These are phyloP conservation scores for Polytolypa hystricis DNA, from an alignment of 2,329 filamentous ascomycete genomes.

Conservation along the genomic window DNA sequence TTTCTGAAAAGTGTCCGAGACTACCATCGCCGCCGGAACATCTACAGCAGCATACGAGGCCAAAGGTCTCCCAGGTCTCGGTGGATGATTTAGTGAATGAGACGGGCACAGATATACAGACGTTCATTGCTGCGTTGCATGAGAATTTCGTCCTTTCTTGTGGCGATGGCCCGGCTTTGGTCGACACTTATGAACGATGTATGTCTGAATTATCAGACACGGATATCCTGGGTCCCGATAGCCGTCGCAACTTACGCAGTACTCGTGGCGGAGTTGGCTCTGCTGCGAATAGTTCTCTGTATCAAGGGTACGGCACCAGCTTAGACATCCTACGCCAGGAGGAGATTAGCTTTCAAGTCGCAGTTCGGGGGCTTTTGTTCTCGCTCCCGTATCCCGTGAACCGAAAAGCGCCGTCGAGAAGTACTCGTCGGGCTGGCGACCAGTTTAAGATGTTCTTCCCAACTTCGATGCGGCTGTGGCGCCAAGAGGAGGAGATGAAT, in stretches of 20 bases:
- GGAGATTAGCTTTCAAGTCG: conserved; percentile 86
- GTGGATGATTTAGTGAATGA: conserved; percentile 79
- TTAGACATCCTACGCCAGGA: conserved; percentile 77
- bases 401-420: conserved; percentile 35
- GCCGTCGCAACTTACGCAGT: conserved; percentile 23
- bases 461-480: conserved; percentile 71
- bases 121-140: conserved; percentile 80
- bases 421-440: conserved; percentile 37
- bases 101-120: conserved; percentile 81
- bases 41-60: conserved; percentile 46
- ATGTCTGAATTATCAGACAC: conserved; percentile 78
- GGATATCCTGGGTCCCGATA: conserved; percentile 69
- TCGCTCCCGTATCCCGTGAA: conserved; percentile 78
- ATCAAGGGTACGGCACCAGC: conserved; percentile 44
- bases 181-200: conserved; percentile 74
- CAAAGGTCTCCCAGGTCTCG: conserved; percentile 52
- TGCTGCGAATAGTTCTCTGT: conserved; percentile 34
- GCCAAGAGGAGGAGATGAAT: conserved; percentile 69
- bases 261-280: conserved; percentile 43
- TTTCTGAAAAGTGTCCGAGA: conserved; percentile 24
- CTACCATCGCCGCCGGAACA: conserved; percentile 50
- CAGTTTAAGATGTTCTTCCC: conserved; percentile 90
- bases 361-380: conserved; percentile 76
- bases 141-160: conserved; percentile 91
- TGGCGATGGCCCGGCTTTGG: conserved; percentile 50